Evolutionary conservation across 2,329 filamentous ascomycete species (phyloP).

Genomic region (Dothideomycetidae sp.): DNA sequence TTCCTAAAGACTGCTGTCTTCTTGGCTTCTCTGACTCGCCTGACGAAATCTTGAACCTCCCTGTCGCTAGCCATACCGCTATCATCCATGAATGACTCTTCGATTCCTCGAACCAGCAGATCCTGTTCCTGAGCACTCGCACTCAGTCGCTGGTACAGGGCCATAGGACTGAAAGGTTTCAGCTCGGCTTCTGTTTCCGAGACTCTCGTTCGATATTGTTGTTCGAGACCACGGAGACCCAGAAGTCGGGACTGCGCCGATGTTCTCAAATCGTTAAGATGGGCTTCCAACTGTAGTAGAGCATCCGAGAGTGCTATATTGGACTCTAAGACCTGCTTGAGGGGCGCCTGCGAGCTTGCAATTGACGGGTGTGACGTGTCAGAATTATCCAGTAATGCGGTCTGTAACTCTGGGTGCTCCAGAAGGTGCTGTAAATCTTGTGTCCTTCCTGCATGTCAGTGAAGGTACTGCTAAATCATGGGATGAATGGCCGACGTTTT

Average conservation of each 20-base stretch:
- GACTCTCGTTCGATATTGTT: constrained; percentile 85
- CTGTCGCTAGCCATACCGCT: constrained; percentile 52
- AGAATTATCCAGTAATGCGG: constrained; percentile 56
- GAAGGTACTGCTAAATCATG: constrained; percentile 9
- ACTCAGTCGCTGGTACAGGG: constrained; percentile 67
- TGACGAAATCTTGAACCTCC: constrained; percentile 74
- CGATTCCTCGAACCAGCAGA: constrained; percentile 61
- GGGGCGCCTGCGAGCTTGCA: constrained; percentile 45
- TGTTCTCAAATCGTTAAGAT: constrained; percentile 47
- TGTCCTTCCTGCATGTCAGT: constrained; percentile 41
- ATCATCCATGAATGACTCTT: constrained; percentile 81
- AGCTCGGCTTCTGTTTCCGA: constrained; percentile 76
- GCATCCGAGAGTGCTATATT: constrained; percentile 58
- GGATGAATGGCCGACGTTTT: constrained; percentile 52
- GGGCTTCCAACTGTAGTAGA: constrained; percentile 46
- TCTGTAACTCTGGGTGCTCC: constrained; percentile 49
- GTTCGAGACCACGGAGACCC: constrained; percentile 69
- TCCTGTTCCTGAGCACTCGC: constrained; percentile 74
- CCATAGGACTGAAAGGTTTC: constrained; percentile 70
- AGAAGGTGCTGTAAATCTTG: constrained; percentile 62
- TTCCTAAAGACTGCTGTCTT: constrained; percentile 64
- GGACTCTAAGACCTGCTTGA: constrained; percentile 50
- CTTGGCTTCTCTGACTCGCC: constrained; percentile 65
- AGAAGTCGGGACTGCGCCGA: constrained; percentile 69
- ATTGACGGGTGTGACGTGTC: constrained; percentile 59